Evolutionary conservation across 768 basidiomycete species (phyloP), one percentile per base, ranked within the genome.

Genomic region (Holtermannia corniformis): DNA sequence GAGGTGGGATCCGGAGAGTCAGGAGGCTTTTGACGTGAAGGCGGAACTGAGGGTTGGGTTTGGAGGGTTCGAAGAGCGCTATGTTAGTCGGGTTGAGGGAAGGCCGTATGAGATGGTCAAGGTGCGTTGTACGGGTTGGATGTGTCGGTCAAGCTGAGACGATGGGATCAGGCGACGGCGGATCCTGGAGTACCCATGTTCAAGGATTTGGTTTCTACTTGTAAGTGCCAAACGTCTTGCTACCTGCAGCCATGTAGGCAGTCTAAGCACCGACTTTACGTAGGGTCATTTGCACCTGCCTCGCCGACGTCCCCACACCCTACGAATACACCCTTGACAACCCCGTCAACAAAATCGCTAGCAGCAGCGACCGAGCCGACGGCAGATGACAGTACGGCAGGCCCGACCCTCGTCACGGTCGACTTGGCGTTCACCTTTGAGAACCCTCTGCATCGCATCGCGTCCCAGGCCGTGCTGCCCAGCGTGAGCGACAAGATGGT

Each of bases 21-120:
- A 57, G 65, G 49, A 70, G 56, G 62, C 75, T 70, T 52, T 73
- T 76, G 68, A 71, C 44, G 81, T 93, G 75, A 81, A 89, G 40
- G 91, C 85, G 5, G 89, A 96, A 69, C 75, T 97, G 60, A 81
- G 82, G 2, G 85, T 93, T 27, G 88, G 88, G 5, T 97, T 96
- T 71, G 79, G 91, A 59, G 78, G 82, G 16, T 85, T 95, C 65
- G 77, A 80, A 57, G 93, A 97, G 73, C 84, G 81, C 72, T 99
- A 95, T 71, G 76, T 85, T 47, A 91, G 88, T 68, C 76, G 76
- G 40, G 92, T 99, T 50, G 84, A 82, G 14, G 88, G 88, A 63
- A 76, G 74, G 43, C 91, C 90, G 11, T 79, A 78, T 59, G 79
- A 85, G 64, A 83, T 79, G 10, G 92, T 99, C 21, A 76, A 85